These are phyloP conservation scores for Jaltomata sinuosa DNA, from an alignment of 257 asterid genomes.

Conservation along the genomic window DNA sequence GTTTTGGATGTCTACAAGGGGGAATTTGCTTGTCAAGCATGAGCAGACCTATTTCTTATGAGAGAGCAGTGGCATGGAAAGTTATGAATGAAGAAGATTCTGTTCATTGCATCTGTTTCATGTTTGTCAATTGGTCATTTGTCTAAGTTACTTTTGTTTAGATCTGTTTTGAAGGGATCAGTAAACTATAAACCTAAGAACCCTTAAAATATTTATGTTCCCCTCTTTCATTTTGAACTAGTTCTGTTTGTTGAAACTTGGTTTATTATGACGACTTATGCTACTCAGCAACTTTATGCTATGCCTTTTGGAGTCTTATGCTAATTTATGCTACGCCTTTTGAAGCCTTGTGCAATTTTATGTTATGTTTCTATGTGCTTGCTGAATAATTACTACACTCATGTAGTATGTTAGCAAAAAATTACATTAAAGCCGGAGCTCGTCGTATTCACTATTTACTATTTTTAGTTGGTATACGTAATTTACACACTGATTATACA, in stretches of 20 bases:
- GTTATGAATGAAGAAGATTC: constrained; percentile 64
- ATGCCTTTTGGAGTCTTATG: not conserved
- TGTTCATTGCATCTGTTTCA: constrained; percentile 70
- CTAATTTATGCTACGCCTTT: not conserved
- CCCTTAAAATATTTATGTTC: not conserved
- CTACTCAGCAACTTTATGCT: not conserved
- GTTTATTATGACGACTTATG: not conserved
- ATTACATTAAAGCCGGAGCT: no score
- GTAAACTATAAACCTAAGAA: not conserved
- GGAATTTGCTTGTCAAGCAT: constrained; percentile 91
- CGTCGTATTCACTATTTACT: no score
- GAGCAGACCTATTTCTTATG: constrained; percentile 87
- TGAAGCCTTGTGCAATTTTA: not conserved
- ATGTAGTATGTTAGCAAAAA: no score
- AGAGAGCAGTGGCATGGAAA: constrained; percentile 95
- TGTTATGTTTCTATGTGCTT: no score
- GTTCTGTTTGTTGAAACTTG: not conserved
- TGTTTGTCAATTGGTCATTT: constrained; percentile 83
- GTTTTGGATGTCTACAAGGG: constrained; percentile 74
- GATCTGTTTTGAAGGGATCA: not conserved
- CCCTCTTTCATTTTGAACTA: not conserved
- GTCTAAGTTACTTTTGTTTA: constrained; percentile 22
- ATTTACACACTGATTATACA: no score
- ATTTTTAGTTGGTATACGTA: no score
- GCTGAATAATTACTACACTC: no score